Evolutionary conservation across 2,329 filamentous ascomycete species (phyloP).

Genomic region (Kalaharituber pfeilii): DNA sequence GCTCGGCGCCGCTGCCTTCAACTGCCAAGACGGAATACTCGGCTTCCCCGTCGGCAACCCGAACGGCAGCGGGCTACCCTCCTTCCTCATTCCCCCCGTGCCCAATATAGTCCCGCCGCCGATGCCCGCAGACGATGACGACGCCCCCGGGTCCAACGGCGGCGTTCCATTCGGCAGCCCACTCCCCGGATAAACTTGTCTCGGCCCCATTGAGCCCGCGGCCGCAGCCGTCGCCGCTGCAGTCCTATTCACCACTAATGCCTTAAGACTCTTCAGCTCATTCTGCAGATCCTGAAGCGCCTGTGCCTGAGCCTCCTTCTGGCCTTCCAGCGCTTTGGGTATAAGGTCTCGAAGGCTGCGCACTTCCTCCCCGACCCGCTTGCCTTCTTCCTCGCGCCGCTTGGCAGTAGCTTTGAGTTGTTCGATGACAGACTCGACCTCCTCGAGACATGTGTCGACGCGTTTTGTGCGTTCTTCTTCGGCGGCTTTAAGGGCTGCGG

Average conservation of each 20-base stretch:
- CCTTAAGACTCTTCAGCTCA: conserved; percentile 85
- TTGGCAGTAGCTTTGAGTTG: conserved; percentile 68
- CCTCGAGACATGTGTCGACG: conserved; percentile 61
- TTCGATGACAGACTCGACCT: conserved; percentile 66
- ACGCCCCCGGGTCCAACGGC: conserved; percentile 16
- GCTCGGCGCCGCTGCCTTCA: conserved; percentile 28
- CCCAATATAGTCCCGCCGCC: conserved; percentile 11
- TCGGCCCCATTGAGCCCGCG: neutral
- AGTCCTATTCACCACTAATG: conserved; percentile 53
- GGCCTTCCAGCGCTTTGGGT: conserved; percentile 71
- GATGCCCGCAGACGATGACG: conserved; percentile 5
- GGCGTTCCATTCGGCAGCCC: conserved; percentile 7
- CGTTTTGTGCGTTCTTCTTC: conserved; percentile 71
- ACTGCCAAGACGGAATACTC: conserved; percentile 38
- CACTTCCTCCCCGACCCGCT: conserved; percentile 73
- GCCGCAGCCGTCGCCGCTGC: conserved; percentile 25
- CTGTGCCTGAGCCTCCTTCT: conserved; percentile 67
- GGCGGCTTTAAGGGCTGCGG: conserved; percentile 66
- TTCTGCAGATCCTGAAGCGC: conserved; percentile 68
- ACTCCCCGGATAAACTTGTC: neutral
- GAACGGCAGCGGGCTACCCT: conserved; percentile 19
- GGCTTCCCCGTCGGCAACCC: conserved; percentile 22
- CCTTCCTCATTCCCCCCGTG: conserved; percentile 11
- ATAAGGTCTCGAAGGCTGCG: conserved; percentile 66
- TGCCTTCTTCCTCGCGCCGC: conserved; percentile 71